Base-by-base conservation (phyloP, 2,329 filamentous ascomycete species). In the Sphaerulina musiva region DNA sequence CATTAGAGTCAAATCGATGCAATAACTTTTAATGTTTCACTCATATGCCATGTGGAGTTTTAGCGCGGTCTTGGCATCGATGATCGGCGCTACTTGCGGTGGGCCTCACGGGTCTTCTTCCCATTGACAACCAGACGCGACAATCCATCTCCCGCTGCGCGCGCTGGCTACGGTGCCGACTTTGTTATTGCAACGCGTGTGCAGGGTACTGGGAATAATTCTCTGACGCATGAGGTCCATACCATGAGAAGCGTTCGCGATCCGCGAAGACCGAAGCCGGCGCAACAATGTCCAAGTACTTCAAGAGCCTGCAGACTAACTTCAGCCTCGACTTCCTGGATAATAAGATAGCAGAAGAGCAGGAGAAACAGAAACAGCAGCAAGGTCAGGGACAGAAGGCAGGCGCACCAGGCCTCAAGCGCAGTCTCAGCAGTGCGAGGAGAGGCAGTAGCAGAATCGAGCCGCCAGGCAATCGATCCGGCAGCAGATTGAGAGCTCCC, bases 311-410 rank as follows among this genome's bases (percentile, higher is more conserved):
- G 38, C 57, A 69, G 65, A 70, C 70, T 53, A 63, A 63, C 54
- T 67, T 70, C 62, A 69, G 69, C 51, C 62, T 71, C 51, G 69
- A 69, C 53, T 71, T 70, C 58, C 62, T 70, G 50, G 69, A 70
- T 54, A 58, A 58, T 36, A 89, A 74, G 87, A 93, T 96, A 66
- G 87, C 89, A 66, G 89, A 95, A 74, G 91, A 96, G 74, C 89
- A 95, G 73, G 87, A 89, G 54, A 86, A 88, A 55, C 86, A 90
- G 68, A 81, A 81, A 66, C 72, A 76, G 48, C 55, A 56, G 38
- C 48, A 45, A 20, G 40, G 40, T 14, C 54, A 54, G 41, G 17
- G 39, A 17, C 46, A 48, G 45, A 57, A 57, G 46, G 42, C 46
- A 17, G 56, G 48, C 4, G 53, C 57, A 20, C 42, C 65, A 62